A percentile compares a stretch with the other conserved stretches of the same genome.
These are phyloP conservation scores for Leavenworthia alabamica DNA, from an alignment of 345 rosid genomes.

Conservation along the genomic window DNA sequence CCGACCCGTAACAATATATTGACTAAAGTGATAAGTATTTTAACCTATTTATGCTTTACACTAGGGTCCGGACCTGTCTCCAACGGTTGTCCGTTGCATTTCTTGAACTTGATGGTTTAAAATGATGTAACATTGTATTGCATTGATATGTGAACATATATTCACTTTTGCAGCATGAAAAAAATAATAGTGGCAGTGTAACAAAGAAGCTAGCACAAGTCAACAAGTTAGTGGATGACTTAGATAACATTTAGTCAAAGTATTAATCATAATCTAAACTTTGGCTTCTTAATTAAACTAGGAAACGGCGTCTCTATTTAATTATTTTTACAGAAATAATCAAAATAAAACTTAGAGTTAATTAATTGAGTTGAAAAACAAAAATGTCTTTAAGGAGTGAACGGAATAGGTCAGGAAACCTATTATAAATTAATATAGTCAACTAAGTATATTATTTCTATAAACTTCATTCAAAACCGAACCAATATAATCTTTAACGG, in stretches of 20 bases:
- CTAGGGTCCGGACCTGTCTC: too few species aligned
- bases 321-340: not conserved
- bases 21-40: too few species aligned
- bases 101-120: too few species aligned
- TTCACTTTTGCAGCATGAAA: not conserved
- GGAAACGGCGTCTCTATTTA: not conserved
- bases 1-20: too few species aligned
- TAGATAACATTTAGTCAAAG: not conserved
- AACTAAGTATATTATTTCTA: too few species aligned
- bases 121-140: not conserved
- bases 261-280: not conserved
- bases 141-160: not conserved
- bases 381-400: too few species aligned
- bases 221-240: constrained; percentile 17
- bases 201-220: not conserved
- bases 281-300: not conserved
- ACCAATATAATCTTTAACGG: too few species aligned
- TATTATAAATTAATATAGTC: too few species aligned
- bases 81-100: too few species aligned
- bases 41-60: too few species aligned
- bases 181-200: not conserved
- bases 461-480: too few species aligned
- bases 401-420: too few species aligned
- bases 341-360: not conserved
- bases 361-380: not conserved